These are phyloP conservation scores for Mixia osmundae DNA, from an alignment of 1,284 basidiomycete species.

Conservation along the genomic window DNA sequence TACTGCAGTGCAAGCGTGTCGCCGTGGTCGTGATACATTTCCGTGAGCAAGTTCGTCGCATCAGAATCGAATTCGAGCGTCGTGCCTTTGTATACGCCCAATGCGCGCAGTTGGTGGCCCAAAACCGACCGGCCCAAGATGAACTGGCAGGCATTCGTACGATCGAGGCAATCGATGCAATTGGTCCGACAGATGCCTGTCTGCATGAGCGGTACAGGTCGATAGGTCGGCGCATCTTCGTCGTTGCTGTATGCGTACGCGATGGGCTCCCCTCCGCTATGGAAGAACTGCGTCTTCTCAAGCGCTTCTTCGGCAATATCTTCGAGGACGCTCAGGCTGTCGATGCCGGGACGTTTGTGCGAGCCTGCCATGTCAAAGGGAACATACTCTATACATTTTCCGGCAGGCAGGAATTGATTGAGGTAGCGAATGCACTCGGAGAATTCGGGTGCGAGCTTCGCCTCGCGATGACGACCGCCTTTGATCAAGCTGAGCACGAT, in stretches of 20 bases:
- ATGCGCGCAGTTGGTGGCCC: conserved; percentile 83
- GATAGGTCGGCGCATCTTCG: conserved; percentile 17
- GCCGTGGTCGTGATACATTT: conserved; percentile 77
- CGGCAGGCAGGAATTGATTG: conserved; percentile 77
- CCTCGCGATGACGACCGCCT: conserved; percentile 58
- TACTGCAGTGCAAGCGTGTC: conserved; percentile 73
- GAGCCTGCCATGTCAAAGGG: conserved; percentile 64
- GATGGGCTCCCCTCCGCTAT: conserved; percentile 28
- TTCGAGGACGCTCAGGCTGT: conserved; percentile 54
- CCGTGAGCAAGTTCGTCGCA: conserved; percentile 87
- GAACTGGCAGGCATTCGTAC: conserved; percentile 94
- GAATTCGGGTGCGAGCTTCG: conserved; percentile 79
- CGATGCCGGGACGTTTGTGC: conserved; percentile 14
- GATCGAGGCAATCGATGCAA: conserved; percentile 84
- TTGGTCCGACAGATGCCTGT: conserved; percentile 76
- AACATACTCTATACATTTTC: conserved; percentile 69
- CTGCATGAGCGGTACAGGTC: conserved; percentile 33
- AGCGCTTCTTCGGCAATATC: conserved; percentile 88
- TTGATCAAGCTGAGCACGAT: conserved; percentile 95
- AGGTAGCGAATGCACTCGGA: conserved; percentile 77
- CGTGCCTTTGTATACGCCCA: conserved; percentile 64
- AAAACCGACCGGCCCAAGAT: conserved; percentile 89
- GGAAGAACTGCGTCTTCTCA: conserved; percentile 80
- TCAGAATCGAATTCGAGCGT: conserved; percentile 81
- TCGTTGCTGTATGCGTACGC: conserved; percentile 7